phyloP scores from a whole-genome alignment of 805 yeast species.

The Dipodascus albidus region DNA sequence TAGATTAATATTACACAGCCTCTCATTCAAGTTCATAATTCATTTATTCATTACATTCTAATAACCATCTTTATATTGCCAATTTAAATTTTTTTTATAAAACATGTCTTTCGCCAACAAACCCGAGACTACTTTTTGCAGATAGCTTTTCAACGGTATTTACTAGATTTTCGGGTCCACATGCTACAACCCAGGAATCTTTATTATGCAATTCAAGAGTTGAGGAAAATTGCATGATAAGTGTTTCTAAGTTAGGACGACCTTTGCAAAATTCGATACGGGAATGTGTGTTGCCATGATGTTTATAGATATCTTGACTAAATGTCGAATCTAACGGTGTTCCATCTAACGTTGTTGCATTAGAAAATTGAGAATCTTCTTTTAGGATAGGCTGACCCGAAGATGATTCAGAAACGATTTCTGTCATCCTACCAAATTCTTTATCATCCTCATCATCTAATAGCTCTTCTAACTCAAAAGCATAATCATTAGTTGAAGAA shows the following conservation, averaged over 20 bases:
- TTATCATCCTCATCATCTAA: neutral
- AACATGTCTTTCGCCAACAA: conserved; percentile 15
- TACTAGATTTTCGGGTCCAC: conserved; percentile 71
- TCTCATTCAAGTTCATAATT: too few relatives aligned
- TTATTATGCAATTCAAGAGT: conserved; percentile 26
- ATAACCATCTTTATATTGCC: neutral
- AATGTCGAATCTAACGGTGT: too few relatives aligned
- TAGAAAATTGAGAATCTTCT: neutral
- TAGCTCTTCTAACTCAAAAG: conserved; percentile 3
- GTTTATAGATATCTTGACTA: neutral
- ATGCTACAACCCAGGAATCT: conserved; percentile 65
- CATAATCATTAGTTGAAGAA: conserved; percentile 2
- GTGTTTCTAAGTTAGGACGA: conserved; percentile 11
- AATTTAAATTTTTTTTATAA: conserved; percentile 1
- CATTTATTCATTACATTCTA: too few relatives aligned
- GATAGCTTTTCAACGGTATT: conserved; percentile 71
- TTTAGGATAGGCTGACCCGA: neutral
- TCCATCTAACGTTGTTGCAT: neutral
- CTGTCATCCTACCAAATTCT: neutral
- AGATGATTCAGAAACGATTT: neutral
- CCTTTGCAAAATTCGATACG: conserved; percentile 5
- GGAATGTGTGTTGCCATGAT: neutral
- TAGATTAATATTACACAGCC: too few relatives aligned
- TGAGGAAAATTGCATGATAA: conserved; percentile 10
- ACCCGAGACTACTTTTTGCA: conserved; percentile 37